Evolutionary conservation across 2,329 filamentous ascomycete genomes (phyloP), one percentile per base, ranked within the genome.

Genomic region (Alternaria novae-zelandiae): DNA sequence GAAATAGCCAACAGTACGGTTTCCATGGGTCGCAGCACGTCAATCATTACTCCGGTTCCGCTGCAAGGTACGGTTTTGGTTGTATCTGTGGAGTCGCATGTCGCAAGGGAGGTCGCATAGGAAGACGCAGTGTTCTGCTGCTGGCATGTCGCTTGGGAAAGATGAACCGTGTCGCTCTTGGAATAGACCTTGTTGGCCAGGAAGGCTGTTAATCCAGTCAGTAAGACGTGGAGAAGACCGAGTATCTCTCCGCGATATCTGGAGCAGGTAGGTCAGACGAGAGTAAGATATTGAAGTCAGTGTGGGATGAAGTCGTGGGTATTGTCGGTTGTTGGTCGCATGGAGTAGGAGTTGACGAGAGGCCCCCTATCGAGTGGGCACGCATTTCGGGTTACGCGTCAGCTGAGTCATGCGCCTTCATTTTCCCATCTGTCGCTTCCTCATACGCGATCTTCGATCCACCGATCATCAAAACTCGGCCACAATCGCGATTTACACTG

Each of bases 331-430:
- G 28, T 11, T 36, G 20, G 49, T 41, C 9, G 30, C 28, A 20
- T 36, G 28, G 44, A 30, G 44, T 11, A 45, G 49, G 17, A 15
- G 58, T 49, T 28, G 51, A 26, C 30, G 53, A 32, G 13, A 50
- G 25, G 11, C 30, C 25, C 25, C 32, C 32, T 54, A 36, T 44
- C 21, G 41, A 23, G 51, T 56, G 58, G 58, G 49, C 28, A 46
- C 20, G 10, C 21, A 56, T 26, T 44, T 49, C 30, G 17, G 59
- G 47, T 54, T 58, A 59, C 54, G 54, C 59, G 54, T 62, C 45
- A 45, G 25, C 54, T 23, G 54, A 59, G 17, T 58, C 59, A 58
- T 50, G 59, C 46, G 21, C 15, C 47, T 36, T 53, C 13, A 53
- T 53, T 41, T 36, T 53, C 49, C 20, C 30, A 41, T 20, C 21